Conservation (phyloP, 225 moss, liverwort and hornwort genomes). For the Thuidium tamariscinum region DNA sequence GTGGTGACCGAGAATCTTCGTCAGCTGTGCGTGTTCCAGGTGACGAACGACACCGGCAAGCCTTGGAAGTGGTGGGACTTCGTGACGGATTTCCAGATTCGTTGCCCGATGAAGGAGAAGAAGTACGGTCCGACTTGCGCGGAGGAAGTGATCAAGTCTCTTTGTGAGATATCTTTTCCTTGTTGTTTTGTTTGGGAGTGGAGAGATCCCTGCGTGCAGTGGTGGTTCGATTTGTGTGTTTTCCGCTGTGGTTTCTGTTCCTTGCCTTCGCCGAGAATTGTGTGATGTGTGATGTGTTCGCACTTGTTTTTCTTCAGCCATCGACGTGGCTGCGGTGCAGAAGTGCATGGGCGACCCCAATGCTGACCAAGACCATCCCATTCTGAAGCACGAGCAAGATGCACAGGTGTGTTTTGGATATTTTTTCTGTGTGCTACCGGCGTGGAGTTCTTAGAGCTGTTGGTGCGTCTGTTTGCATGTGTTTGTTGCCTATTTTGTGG, state of each 20-base stretch:
- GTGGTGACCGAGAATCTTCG: constrained; percentile 72
- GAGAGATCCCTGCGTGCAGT: rapidly evolving
- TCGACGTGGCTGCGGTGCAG: constrained; percentile 31
- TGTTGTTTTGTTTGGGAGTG: neutral
- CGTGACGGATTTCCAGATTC: constrained; percentile 78
- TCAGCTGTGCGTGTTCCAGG: constrained; percentile 63
- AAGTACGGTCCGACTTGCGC: constrained; percentile 51
- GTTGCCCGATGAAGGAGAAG: constrained; percentile 73
- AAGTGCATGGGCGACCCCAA: constrained; percentile 66
- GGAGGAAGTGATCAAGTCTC: constrained; percentile 47
- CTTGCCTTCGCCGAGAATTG: rapidly evolving
- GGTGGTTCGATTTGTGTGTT: neutral
- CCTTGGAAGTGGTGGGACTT: constrained; percentile 91
- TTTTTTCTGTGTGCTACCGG: neutral
- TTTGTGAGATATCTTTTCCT: constrained; percentile 2
- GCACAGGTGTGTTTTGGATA: constrained; percentile 23
- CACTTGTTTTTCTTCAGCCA: neutral
- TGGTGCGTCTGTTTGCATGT: neutral
- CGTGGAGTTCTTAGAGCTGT: neutral
- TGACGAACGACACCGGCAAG: constrained; percentile 17
- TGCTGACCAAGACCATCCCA: constrained; percentile 36
- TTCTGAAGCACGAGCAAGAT: constrained; percentile 67
- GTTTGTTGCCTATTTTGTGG: neutral
- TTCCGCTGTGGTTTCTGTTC: neutral
- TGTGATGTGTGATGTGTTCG: neutral